Base-by-base conservation (phyloP, 179 eudicot species). In the Silene vulgaris region DNA sequence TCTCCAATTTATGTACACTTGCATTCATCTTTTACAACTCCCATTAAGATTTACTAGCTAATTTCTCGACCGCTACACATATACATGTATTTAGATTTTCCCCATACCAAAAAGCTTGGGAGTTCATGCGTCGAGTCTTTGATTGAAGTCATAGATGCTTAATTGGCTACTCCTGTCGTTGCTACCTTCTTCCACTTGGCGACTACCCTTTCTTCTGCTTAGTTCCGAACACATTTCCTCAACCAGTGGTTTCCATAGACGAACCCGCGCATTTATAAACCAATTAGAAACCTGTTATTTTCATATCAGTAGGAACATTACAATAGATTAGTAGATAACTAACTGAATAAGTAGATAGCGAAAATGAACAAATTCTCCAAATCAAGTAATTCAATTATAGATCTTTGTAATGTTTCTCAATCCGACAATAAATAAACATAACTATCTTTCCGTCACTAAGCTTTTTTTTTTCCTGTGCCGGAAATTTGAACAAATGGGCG, bases 241-340 rank as follows among this genome's bases (percentile, higher is more conserved):
- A 8, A 93, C 92, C 88, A 93, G 78, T 7, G 98, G 98, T 20
- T 91, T 93, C 98, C 98, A 93, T n/a, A 93, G 91, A 2, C 98
- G 96, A 85, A 93, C 98, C 48, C 98, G 89, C 2, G 98, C 98
- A 65, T 93, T 93, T 77, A 93, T 93, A 63, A 93, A 93, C 98
- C 98, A 93, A 75, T 93, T 93, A 12, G 98, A 93, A 19, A 92
- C 97, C 97, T 92, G 85, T 35, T 45, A 14, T 2, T 50, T 40
- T 50, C 66, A 76, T 6, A 54, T 17, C 43, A 23, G 13, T n/a
- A 3, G 2, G 1, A 13, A 26, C 59, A 16, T 72, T n/a, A 35
- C 20, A 35, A 3, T 66, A 16, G 3, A 48, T 48, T 13, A 48
- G 54, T 11, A 35, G 4, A 2, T 35, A 2, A 35, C 40, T 35